Base-by-base conservation (phyloP, 1,139 yeast species). In the Petasospora fabianii region DNA sequence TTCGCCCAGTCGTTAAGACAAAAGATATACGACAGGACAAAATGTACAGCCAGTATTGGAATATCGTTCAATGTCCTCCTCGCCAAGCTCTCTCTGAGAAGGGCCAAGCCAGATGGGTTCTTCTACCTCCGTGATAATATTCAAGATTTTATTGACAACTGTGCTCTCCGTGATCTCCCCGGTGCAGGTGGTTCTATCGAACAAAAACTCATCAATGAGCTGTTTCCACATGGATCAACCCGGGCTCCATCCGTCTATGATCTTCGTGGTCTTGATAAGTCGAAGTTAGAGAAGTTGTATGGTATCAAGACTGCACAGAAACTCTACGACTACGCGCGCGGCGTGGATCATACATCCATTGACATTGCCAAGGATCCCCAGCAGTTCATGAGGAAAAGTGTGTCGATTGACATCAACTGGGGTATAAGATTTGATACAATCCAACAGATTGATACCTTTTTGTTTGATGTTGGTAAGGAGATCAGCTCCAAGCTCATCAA, bases 351-450 rank as follows among this genome's bases (percentile, higher is more conserved):
- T 31, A 71, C 84, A 0, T 66, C 68, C 6, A 71, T 85, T 20
- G 72, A 71, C 29, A 53, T 63, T 27, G 34, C 63, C 5, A 47
- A 43, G 27, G 55, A 62, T 24, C 73, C 80, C 27, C 47, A 60
- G 5, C 65, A 66, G 68, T 18, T 69, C 64, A 34, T 66, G 73
- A 70, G 95, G 24, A 87, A 86, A 51, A 75, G 95, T 0, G 73
- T 92, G 0, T 87, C 96, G 0, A 86, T 87, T 10, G 97, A 92
- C 58, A 84, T 92, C 24, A 86, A 88, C 47, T 92, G 87, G 81
- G 97, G 96, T 0, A 84, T 92, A 0, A 59, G 97, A 37, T 84
- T 90, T 46, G 74, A 77, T 21, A 66, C 65, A 0, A 67, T 73
- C 18, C 59, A 61, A 2, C 86, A 90, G 51, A 75, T 83, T 19